phyloP scores from a whole-genome alignment of 352 stramenopile species.

The Phytophthora cactorum region DNA sequence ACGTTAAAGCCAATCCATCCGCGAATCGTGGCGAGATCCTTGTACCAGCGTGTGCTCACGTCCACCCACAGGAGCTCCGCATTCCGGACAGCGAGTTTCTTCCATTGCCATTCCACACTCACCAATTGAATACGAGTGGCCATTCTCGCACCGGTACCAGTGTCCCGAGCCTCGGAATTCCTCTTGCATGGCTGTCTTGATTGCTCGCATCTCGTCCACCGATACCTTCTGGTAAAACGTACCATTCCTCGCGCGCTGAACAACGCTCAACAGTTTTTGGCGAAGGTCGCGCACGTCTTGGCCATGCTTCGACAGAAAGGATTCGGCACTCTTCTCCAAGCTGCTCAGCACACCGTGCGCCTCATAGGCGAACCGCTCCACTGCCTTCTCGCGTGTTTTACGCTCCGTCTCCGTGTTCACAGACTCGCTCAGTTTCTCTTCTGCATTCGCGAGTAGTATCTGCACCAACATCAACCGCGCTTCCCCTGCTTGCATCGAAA shows the following conservation, averaged over 20 bases:
- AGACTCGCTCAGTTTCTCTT: conserved; percentile 20
- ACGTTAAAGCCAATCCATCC: not conserved
- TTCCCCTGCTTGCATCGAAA: conserved; percentile 22
- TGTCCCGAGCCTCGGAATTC: conserved; percentile 41
- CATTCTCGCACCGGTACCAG: conserved; percentile 85
- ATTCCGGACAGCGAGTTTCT: conserved; percentile 66
- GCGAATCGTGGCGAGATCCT: not conserved
- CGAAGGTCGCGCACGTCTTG: conserved; percentile 11
- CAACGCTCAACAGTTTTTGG: conserved; percentile 7
- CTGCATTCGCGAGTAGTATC: conserved; percentile 23
- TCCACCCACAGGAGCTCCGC: conserved; percentile 66
- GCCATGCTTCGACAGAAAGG: conserved; percentile 19
- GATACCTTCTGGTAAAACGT: conserved; percentile 48
- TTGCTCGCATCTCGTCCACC: conserved; percentile 29
- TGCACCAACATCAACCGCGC: conserved; percentile 36
- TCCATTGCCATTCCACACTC: conserved; percentile 86
- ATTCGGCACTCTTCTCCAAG: conserved; percentile 6
- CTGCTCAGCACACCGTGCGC: not conserved
- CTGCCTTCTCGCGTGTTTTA: conserved; percentile 12
- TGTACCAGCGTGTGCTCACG: conserved; percentile 35
- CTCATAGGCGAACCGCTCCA: not conserved
- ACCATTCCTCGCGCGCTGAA: conserved; percentile 13
- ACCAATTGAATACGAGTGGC: conserved; percentile 86
- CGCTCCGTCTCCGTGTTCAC: conserved; percentile 26
- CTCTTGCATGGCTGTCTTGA: conserved; percentile 43